These are phyloP conservation scores for Begonia peltatifolia DNA, from an alignment of 306 rosid species.

Conservation along the genomic window DNA sequence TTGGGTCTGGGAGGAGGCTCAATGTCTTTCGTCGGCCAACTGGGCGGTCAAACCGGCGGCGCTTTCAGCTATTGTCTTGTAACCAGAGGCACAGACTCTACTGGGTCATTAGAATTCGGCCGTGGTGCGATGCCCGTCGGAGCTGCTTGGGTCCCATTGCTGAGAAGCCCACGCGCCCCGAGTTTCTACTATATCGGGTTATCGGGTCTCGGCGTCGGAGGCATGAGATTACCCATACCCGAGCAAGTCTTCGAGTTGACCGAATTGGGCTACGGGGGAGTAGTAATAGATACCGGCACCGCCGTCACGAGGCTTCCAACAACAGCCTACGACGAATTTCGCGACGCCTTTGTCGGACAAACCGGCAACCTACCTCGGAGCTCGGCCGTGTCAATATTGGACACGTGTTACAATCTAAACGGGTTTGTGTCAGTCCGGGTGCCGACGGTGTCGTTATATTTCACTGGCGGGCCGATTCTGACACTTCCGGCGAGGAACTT, in stretches of 20 bases:
- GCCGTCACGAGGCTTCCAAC: slow-evolving; percentile 76
- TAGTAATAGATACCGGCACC: slow-evolving; percentile 88
- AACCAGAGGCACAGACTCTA: slow-evolving; percentile 33
- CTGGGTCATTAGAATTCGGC: slow-evolving; percentile 61
- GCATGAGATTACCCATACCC: slow-evolving; percentile 35
- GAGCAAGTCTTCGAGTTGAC: slow-evolving; percentile 31
- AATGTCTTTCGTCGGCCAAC: slow-evolving; percentile 75
- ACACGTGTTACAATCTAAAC: slow-evolving; percentile 51
- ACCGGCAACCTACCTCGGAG: slow-evolving; percentile 59
- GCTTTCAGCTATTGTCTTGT: slow-evolving; percentile 64
- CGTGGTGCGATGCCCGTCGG: slow-evolving; percentile 67
- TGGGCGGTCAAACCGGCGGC: slow-evolving; percentile 64
- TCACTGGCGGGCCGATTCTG: slow-evolving; percentile 57
- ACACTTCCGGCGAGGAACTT: slow-evolving; percentile 70
- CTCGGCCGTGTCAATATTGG: slow-evolving; percentile 55
- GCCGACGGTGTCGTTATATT: slow-evolving; percentile 72
- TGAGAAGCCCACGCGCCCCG: slow-evolving; percentile 50
- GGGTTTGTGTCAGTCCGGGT: slow-evolving; percentile 80
- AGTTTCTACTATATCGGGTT: slow-evolving; percentile 67
- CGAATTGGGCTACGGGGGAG: slow-evolving; percentile 58
- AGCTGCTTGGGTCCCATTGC: slow-evolving; percentile 68
- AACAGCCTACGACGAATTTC: slow-evolving; percentile 39
- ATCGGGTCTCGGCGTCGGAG: slow-evolving; percentile 75
- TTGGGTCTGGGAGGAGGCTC: slow-evolving; percentile 88
- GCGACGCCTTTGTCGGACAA: slow-evolving; percentile 42